Evolutionary conservation across 2,329 filamentous ascomycete genomes (phyloP).

Genomic region (Bipolaris zeicola): DNA sequence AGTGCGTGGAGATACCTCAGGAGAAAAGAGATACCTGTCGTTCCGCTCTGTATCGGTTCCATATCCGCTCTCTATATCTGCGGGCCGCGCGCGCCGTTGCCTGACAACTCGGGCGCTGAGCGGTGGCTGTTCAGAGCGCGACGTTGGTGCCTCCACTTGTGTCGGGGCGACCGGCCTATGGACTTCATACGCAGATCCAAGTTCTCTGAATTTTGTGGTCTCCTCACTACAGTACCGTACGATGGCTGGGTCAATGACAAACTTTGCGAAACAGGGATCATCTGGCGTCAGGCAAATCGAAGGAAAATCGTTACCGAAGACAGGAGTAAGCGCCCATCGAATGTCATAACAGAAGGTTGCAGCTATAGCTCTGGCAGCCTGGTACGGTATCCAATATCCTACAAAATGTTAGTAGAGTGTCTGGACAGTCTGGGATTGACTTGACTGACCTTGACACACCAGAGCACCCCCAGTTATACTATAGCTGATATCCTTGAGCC

Average conservation of each 20-base stretch:
- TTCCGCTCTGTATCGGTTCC: slow-evolving; percentile 50
- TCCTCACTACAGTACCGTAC: slow-evolving; percentile 47
- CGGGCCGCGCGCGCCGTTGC: slow-evolving; percentile 18
- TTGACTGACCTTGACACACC: slow-evolving; percentile 69
- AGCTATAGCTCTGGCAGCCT: slow-evolving; percentile 83
- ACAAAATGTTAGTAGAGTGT: slow-evolving; percentile 13
- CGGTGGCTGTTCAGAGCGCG: slow-evolving; percentile 21
- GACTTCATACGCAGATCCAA: slow-evolving; percentile 27
- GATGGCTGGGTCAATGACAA: slow-evolving; percentile 49
- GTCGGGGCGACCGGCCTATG: slow-evolving; percentile 1
- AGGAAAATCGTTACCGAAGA: slow-evolving; percentile 86
- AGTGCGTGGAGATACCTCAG: slow-evolving; percentile 47
- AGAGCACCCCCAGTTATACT: slow-evolving; percentile 94
- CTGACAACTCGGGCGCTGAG: slow-evolving; percentile 17
- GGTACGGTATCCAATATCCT: slow-evolving; percentile 98
- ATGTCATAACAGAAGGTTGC: slow-evolving; percentile 88
- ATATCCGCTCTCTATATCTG: slow-evolving; percentile 50
- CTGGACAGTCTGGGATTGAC: neutral
- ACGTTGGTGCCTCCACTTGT: slow-evolving; percentile 15
- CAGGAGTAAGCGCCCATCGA: slow-evolving; percentile 81
- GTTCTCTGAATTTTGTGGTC: slow-evolving; percentile 44
- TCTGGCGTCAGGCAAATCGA: slow-evolving; percentile 69
- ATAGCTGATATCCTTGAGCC: slow-evolving; percentile 85
- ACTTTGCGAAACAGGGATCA: slow-evolving; percentile 64
- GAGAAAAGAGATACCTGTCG: slow-evolving; percentile 46